phyloP scores from a whole-genome alignment of 2,329 filamentous ascomycete species.

The Claviceps sp. region DNA sequence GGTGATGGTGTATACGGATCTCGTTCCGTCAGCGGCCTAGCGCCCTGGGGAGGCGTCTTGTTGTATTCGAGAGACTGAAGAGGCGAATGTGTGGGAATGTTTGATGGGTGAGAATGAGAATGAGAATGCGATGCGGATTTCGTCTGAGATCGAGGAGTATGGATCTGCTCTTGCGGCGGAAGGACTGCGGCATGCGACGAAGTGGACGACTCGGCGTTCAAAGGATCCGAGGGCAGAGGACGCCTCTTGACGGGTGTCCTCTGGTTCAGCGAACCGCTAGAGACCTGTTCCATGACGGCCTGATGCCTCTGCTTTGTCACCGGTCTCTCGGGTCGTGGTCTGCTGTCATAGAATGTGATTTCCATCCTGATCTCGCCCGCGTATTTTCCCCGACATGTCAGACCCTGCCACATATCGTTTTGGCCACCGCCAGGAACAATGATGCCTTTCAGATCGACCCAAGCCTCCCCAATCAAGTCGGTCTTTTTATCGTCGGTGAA shows the following conservation, averaged over 20 bases:
- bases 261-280: conserved; percentile 27
- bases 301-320: conserved; percentile 39
- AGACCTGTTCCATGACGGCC: conserved; percentile 22
- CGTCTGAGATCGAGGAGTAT: conserved; percentile 33
- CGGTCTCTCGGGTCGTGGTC: conserved; percentile 66
- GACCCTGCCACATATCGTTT: conserved; percentile 79
- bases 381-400: conserved; percentile 86
- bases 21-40: conserved; percentile 12
- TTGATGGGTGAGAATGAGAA: conserved; percentile 12
- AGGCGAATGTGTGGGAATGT: conserved; percentile 38
- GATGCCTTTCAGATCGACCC: conserved; percentile 71
- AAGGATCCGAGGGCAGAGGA: conserved; percentile 69
- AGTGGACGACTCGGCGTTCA: conserved; percentile 37
- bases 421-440: conserved; percentile 82
- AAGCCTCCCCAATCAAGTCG: conserved; percentile 88
- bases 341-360: conserved; percentile 87
- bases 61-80: conserved; percentile 39
- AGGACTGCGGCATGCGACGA: conserved; percentile 10
- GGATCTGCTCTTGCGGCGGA: conserved; percentile 25
- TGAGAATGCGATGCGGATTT: conserved; percentile 21
- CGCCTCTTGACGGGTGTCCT: conserved; percentile 62
- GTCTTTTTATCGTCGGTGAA: conserved; percentile 99
- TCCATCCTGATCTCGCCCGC: conserved; percentile 90
- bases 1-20: conserved; percentile 22
- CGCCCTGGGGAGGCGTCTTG: conserved; percentile 19